These are phyloP conservation scores for Triticum monococcum DNA, from an alignment of 176 grass and related monocot species.

Conservation along the genomic window DNA sequence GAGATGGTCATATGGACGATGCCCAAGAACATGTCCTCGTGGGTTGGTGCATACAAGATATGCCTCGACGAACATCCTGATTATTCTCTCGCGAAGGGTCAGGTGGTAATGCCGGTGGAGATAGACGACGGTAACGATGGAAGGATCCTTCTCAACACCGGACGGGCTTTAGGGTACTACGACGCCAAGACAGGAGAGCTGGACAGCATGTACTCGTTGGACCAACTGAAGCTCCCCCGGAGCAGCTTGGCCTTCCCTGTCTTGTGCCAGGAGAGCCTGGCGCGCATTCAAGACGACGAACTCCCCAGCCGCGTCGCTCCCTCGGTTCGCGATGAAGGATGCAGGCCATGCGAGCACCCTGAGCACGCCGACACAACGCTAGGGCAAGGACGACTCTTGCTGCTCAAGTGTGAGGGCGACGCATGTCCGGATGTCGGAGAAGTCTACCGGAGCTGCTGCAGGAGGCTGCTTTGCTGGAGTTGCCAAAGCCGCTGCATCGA, in stretches of 20 bases:
- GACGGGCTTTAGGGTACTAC: constrained; percentile 2
- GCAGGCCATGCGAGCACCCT: not conserved
- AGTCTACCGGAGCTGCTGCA: not conserved
- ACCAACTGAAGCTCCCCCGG: not conserved
- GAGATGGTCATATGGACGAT: not conserved
- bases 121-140: not conserved
- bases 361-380: not conserved
- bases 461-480: not conserved
- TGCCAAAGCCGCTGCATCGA: not conserved
- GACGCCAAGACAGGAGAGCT: not conserved
- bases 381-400: not conserved
- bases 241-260: not conserved
- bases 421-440: not conserved
- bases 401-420: not conserved
- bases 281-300: not conserved
- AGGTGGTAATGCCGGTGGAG: not conserved
- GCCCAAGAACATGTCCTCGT: not conserved
- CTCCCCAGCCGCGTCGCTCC: not conserved
- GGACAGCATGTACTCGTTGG: not conserved
- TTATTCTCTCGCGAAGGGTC: not conserved
- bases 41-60: not conserved
- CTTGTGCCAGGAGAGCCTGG: constrained; percentile 15
- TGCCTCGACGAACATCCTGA: not conserved
- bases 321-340: not conserved
- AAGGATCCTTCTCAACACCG: not conserved